Conservation (phyloP, 306 rosid species). For the Astragalus membranaceus region DNA sequence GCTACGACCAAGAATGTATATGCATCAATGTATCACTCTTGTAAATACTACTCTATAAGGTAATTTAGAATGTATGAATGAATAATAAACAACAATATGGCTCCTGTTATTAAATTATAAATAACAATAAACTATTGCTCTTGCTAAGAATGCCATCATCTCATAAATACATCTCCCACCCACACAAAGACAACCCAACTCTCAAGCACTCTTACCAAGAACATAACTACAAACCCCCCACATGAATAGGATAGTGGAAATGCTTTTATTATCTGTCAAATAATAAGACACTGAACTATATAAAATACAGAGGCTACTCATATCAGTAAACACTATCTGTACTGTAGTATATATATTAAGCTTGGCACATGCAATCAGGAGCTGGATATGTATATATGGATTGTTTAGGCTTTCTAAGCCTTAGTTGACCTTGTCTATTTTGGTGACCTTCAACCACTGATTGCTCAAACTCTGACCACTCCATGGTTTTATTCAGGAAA, state of each 20-base stretch:
- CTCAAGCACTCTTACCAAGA: slow-evolving; percentile 38
- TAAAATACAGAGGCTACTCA: slow-evolving; percentile 23
- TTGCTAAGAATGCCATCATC: slow-evolving; percentile 35
- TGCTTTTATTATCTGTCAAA: slow-evolving; percentile 45
- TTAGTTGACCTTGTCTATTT: slow-evolving; percentile 80
- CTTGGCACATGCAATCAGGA: slow-evolving; percentile 95
- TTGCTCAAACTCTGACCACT: slow-evolving; percentile 72
- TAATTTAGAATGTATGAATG: neutral
- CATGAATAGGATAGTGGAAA: slow-evolving; percentile 21
- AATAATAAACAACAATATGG: slow-evolving; percentile 1
- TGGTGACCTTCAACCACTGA: slow-evolving; percentile 66
- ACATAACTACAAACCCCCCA: slow-evolving; percentile 27
- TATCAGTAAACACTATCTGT: slow-evolving; percentile 2
- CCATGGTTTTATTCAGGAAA: slow-evolving; percentile 71
- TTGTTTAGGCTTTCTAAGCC: slow-evolving; percentile 83
- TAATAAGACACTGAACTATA: slow-evolving; percentile 31
- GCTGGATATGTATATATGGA: slow-evolving; percentile 90
- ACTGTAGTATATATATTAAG: slow-evolving; percentile 23
- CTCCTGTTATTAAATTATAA: slow-evolving; percentile 25
- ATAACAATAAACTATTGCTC: slow-evolving; percentile 20
- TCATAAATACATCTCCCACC: slow-evolving; percentile 28
- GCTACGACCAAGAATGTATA: neutral
- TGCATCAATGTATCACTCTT: neutral
- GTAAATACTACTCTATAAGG: neutral
- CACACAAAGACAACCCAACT: slow-evolving; percentile 15